Evolutionary conservation across 257 asterid genomes (phyloP).

Genomic region (Solanum chilense): DNA sequence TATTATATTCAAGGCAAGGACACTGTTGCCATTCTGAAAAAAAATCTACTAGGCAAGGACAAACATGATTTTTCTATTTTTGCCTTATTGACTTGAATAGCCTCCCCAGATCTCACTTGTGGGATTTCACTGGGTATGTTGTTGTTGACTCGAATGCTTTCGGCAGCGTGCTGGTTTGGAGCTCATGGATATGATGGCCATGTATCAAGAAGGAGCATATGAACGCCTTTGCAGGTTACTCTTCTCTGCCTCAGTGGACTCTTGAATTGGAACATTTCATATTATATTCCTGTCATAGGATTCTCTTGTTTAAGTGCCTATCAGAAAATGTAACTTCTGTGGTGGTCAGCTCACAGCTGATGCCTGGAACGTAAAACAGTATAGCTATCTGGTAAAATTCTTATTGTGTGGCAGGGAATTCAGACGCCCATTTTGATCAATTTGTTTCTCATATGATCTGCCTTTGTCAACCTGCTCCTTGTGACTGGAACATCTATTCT

Average conservation of each 20-base stretch:
- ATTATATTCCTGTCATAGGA: neutral
- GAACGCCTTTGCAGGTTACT: slow-evolving; percentile 95
- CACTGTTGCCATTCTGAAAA: neutral
- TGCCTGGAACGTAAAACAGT: neutral
- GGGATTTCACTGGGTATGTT: neutral
- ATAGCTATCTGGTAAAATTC: neutral
- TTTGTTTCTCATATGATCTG: neutral
- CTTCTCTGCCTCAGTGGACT: neutral
- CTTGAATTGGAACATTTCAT: neutral
- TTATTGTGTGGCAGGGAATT: neutral
- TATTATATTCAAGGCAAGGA: neutral
- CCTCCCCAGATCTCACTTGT: neutral
- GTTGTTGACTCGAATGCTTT: slow-evolving; percentile 19
- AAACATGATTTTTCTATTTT: neutral
- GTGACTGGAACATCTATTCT: neutral
- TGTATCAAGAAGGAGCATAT: slow-evolving; percentile 98
- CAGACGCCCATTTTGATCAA: neutral
- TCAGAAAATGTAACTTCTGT: neutral
- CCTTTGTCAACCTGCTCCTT: neutral
- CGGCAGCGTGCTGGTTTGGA: slow-evolving; percentile 97
- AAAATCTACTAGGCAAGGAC: neutral
- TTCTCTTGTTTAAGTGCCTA: neutral
- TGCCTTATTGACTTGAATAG: slow-evolving; percentile 21
- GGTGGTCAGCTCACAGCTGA: neutral
- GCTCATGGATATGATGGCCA: slow-evolving; percentile 99